A percentile compares a stretch with the other conserved stretches of the same genome.
phyloP scores from a whole-genome alignment of 2,329 filamentous ascomycete genomes.

The Aspergillus novofumigatus region DNA sequence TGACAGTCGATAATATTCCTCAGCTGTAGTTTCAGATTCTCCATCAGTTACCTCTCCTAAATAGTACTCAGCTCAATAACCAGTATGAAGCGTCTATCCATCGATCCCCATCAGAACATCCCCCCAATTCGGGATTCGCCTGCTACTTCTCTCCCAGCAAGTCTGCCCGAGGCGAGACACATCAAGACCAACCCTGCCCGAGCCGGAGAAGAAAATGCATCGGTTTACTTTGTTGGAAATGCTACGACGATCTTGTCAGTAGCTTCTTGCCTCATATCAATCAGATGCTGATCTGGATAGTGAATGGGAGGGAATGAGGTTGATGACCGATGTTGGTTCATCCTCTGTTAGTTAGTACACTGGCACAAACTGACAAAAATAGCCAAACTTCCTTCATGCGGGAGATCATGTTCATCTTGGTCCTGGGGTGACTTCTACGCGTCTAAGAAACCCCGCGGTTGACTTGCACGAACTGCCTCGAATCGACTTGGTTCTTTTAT shows the following conservation, averaged over 20 bases:
- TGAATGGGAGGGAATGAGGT: constrained; percentile 37
- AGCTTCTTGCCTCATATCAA: background rate
- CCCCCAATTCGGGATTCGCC: constrained; percentile 39
- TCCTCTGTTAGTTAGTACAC: too few relatives aligned
- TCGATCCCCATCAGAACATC: constrained; percentile 36
- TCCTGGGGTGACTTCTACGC: constrained; percentile 54
- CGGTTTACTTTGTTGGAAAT: constrained; percentile 38
- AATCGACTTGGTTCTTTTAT: constrained; percentile 58
- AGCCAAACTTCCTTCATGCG: constrained; percentile 62
- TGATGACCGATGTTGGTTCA: constrained; percentile 37
- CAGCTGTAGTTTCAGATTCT: too few relatives aligned
- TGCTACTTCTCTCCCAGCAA: constrained; percentile 21
- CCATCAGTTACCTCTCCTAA: background rate
- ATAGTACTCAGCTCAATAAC: background rate
- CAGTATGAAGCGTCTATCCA: background rate
- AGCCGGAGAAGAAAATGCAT: constrained; percentile 31
- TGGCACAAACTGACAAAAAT: background rate
- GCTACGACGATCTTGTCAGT: constrained; percentile 37
- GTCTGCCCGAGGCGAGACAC: constrained; percentile 42
- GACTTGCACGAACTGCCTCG: constrained; percentile 57
- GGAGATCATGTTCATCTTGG: constrained; percentile 65
- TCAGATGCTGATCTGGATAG: constrained; percentile 15
- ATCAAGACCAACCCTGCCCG: constrained; percentile 42
- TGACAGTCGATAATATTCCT: background rate
- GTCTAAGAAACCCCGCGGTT: constrained; percentile 57